Evolutionary conservation across 2,329 filamentous ascomycete species (phyloP).

Genomic region (Colletotrichum sp.): DNA sequence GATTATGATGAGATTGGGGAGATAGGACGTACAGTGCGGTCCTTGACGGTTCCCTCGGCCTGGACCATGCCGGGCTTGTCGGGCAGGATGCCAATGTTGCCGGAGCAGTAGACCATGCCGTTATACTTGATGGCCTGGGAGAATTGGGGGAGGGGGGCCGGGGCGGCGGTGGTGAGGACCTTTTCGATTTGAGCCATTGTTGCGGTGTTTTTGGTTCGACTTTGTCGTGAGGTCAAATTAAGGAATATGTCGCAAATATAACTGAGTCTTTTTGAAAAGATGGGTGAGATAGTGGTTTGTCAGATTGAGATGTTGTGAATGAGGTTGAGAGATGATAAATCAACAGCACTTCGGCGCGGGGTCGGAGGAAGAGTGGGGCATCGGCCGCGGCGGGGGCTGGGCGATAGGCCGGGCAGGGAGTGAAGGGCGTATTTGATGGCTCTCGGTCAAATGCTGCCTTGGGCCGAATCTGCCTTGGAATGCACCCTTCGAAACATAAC

Average conservation of each 20-base stretch:
- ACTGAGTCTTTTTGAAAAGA: background rate
- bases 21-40: constrained; percentile 48
- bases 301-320: background rate
- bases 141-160: constrained; percentile 56
- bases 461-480: too few species aligned
- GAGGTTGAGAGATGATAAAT: background rate
- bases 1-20: background rate
- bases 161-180: constrained; percentile 28
- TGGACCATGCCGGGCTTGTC: constrained; percentile 48
- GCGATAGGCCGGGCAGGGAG: background rate
- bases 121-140: constrained; percentile 67
- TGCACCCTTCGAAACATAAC: too few species aligned
- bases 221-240: too few species aligned
- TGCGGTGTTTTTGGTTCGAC: background rate
- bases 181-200: constrained; percentile 14
- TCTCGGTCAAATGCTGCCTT: too few species aligned
- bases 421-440: too few species aligned
- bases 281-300: background rate
- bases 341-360: background rate
- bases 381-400: background rate
- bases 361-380: constrained; percentile 1
- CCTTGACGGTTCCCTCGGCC: constrained; percentile 54
- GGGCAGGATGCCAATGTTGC: constrained; percentile 63
- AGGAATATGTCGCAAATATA: background rate
- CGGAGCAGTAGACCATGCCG: constrained; percentile 75